Evolutionary conservation across 176 grass and related monocot genomes (phyloP), one percentile per base, ranked within the genome.

Genomic region (Thinopyrum elongatum): DNA sequence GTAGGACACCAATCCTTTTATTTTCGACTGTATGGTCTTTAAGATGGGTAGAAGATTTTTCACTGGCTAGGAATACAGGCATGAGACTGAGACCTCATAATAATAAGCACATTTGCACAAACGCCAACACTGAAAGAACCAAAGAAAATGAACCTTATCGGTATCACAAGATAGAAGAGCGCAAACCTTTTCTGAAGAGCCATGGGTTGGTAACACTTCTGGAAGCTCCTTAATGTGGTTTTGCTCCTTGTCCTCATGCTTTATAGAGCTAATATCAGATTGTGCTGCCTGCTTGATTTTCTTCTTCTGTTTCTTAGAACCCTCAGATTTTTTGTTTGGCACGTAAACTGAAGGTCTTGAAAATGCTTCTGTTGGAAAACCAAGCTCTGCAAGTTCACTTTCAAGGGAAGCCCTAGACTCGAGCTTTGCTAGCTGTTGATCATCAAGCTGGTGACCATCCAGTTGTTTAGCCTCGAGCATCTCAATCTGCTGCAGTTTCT

Each of bases 401-500:
- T 91, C 87, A 81, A 99, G 92, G 75, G 61, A 53, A 87, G 84
- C 85, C 80, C 89, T 96, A 74, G 90, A 96, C 73, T 83, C 82
- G 6, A 99, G 88, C 86, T 99, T 99, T 8, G 86, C 92, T 85
- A 96, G 80, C 81, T 99, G 97, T 57, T 99, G 97, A 83, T 83
- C 82, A 76, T 99, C 97, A 70, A 99, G 97, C 58, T 88, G 71
- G 76, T 94, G 90, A 59, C 97, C 92, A 46, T 83, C 83, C 68
- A 92, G 83, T 80, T 92, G 91, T 84, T 91, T 99, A 74, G 85
- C 77, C 82, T 94, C 94, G 14, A 99, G 94, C 87, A 96, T 94
- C 55, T 99, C 97, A 84, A 99, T 99, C 74, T 99, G 97, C 92
- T 99, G 97, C 75, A 99, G 90, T 74, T 99, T 99, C 89, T 96